These are phyloP conservation scores for Tetrahymena malaccensis DNA, from an alignment of 73 alveolate genomes.

Conservation along the genomic window DNA sequence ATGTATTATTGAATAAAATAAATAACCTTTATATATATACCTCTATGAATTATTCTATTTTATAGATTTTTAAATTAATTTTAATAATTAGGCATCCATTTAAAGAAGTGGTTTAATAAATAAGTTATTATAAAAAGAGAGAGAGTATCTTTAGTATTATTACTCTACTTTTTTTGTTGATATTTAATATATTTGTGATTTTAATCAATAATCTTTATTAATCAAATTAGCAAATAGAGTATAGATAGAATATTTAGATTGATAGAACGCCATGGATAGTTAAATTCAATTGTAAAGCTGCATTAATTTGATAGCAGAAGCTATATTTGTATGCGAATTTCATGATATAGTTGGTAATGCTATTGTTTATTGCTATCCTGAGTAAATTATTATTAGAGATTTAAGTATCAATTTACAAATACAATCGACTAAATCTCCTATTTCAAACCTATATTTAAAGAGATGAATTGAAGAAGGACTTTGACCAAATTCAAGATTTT, in stretches of 20 bases:
- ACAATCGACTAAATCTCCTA: background rate
- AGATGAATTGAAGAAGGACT: background rate
- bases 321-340: background rate
- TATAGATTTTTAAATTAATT: too few relatives aligned
- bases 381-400: background rate
- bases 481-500: background rate
- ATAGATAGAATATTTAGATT: too few relatives aligned
- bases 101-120: too few relatives aligned
- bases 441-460: background rate
- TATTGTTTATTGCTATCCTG: background rate
- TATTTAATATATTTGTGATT: too few relatives aligned
- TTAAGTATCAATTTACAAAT: too few relatives aligned
- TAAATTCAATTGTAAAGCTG: background rate
- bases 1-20: too few relatives aligned
- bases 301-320: background rate
- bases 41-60: background rate
- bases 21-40: too few relatives aligned
- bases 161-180: background rate
- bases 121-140: background rate
- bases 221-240: background rate
- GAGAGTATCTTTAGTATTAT: background rate
- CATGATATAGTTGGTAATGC: background rate
- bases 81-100: too few relatives aligned
- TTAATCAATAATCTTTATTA: too few relatives aligned
- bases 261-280: background rate